Base-by-base conservation (phyloP, 345 rosid genomes). In the Camelina laxa region DNA sequence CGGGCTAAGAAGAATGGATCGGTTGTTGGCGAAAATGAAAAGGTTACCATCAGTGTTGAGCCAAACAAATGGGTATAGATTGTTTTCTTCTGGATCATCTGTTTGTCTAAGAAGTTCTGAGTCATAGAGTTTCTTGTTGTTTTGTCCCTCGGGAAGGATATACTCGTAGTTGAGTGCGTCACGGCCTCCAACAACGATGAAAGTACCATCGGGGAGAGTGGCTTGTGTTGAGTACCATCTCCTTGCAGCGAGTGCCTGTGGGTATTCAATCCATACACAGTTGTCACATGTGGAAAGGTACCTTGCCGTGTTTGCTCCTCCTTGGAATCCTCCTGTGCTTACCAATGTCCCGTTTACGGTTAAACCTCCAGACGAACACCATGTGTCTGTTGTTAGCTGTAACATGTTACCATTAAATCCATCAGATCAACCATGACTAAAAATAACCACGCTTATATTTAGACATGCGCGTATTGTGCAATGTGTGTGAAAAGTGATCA, bases 301-400 rank as follows among this genome's bases (percentile, higher is more conserved):
- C 53, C 98, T 83, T 1, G 83, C 93, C 0, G 95, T 88, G 62
- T 82, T 85, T 6, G 86, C 87, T 33, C 98, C 98, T 9, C 81
- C 84, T 33, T 64, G 72, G 50, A 53, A 88, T 1, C 98, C 98
- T 31, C 98, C 98, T 0, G 96, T 89, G 70, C 96, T 80, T 9
- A 91, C 85, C 8, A 94, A 62, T 10, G 86, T 84, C 5, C 98
- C 97, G 8, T 94, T 85, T 3, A 72, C 13, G 0, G 82, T 80
- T 12, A 94, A 86, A 24, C 95, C 97, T 69, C 98, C 98, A 0
- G 97, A 94, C 1, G 98, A 94, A 78, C 98, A 94, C 98, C 98
- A 94, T 14, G 98, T 91, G 60, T 94, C 98, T 4, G 89, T 86
- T 13, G 72, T n/a, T 19, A 89, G 83, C 97, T 89, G 84, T 49